Evolutionary conservation across 2,329 filamentous ascomycete species (phyloP).

Genomic region (Phyllosticta capitalensis): DNA sequence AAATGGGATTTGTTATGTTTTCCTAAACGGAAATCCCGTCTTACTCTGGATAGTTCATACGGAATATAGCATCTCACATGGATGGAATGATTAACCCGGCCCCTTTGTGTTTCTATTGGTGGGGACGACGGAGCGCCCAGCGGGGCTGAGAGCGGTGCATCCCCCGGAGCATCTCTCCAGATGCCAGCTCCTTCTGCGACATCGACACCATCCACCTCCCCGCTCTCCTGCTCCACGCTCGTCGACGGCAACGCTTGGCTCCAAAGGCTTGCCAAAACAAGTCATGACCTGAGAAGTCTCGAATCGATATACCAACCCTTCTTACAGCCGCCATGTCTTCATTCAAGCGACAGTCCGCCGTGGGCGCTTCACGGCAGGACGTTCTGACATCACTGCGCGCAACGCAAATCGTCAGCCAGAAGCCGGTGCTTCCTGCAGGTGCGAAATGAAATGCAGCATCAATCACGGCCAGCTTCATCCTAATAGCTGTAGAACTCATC

Average conservation of each 20-base stretch:
- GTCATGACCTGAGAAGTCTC: not conserved
- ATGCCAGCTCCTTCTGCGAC: not conserved
- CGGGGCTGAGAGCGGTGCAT: not conserved
- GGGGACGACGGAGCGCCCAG: not conserved
- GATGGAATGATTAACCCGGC: not conserved
- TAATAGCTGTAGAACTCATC: constrained; percentile 59
- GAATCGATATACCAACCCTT: not conserved
- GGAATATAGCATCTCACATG: not conserved
- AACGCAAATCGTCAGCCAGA: constrained; percentile 69
- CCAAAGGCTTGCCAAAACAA: not conserved
- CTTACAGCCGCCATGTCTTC: constrained; percentile 11
- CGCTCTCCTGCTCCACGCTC: not conserved
- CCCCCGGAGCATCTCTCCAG: not conserved
- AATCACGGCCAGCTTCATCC: not conserved
- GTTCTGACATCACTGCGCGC: constrained; percentile 69
- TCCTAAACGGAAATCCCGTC: not conserved
- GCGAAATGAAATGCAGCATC: constrained; percentile 20
- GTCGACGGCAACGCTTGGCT: not conserved
- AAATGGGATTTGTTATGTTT: not conserved
- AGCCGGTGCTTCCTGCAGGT: constrained; percentile 76
- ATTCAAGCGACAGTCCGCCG: constrained; percentile 26
- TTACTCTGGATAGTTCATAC: not conserved
- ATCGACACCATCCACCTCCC: not conserved
- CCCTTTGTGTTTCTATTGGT: not conserved
- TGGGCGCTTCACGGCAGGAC: constrained; percentile 25